Percentiles rank a stretch among this genome's conserved stretches.
Conservation (phyloP, 2,329 filamentous ascomycete species). For the Hypoxylon sp. region DNA sequence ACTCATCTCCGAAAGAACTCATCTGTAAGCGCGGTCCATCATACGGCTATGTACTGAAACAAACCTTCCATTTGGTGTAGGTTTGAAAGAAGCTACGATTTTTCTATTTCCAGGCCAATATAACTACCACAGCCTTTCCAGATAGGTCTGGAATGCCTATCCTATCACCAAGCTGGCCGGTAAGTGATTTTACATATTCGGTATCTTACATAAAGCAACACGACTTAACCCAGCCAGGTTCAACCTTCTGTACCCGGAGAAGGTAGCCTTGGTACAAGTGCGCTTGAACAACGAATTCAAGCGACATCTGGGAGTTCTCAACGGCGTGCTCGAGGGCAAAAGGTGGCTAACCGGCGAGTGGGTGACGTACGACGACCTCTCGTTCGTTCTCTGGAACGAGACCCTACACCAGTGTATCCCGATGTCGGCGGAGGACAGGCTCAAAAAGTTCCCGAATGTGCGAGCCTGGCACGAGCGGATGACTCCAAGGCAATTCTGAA, state of each 20-base stretch:
- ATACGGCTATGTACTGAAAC: no score
- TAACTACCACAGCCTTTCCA: no score
- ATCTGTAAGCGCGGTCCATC: no score
- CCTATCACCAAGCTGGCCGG: slow-evolving; percentile 51
- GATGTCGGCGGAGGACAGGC: neutral
- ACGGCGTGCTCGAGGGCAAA: slow-evolving; percentile 19
- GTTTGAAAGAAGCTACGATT: no score
- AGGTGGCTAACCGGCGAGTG: slow-evolving; percentile 34
- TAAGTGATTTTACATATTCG: neutral
- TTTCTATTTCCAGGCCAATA: no score
- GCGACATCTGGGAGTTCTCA: slow-evolving; percentile 47
- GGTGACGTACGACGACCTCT: neutral
- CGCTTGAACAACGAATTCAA: slow-evolving; percentile 51
- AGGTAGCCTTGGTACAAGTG: slow-evolving; percentile 57
- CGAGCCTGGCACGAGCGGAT: slow-evolving; percentile 11
- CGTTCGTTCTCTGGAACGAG: neutral
- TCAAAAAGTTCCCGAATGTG: slow-evolving; percentile 9
- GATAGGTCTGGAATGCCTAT: slow-evolving; percentile 57
- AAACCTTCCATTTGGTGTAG: no score
- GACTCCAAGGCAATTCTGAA: slow-evolving; percentile 4
- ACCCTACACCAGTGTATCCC: neutral
- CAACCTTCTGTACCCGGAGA: slow-evolving; percentile 53
- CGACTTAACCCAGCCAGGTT: no score
- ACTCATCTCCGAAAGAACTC: no score
- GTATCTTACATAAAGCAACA: slow-evolving; percentile 42